These are phyloP conservation scores for Escovopsis weberi DNA, from an alignment of 2,329 filamentous ascomycete genomes.

Conservation along the genomic window DNA sequence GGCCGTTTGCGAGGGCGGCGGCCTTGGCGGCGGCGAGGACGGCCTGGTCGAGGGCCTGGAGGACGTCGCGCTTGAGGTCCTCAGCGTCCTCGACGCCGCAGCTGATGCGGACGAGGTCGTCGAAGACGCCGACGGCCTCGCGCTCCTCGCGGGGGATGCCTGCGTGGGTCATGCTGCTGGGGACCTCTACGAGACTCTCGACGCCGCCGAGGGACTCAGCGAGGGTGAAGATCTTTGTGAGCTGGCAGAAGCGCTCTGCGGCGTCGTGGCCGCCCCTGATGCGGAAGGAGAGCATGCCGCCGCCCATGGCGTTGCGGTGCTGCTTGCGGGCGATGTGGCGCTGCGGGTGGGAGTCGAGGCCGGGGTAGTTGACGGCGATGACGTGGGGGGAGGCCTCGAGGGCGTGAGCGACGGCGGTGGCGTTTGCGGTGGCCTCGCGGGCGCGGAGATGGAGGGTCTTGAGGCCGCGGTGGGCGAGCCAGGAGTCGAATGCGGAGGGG, in stretches of 20 bases:
- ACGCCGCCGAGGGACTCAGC: conserved; percentile 88
- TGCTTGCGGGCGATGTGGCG: conserved; percentile 74
- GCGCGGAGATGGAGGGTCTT: conserved; percentile 94
- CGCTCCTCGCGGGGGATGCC: conserved; percentile 84
- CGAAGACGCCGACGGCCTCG: conserved; percentile 85
- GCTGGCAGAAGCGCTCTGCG: conserved; percentile 83
- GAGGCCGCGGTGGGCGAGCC: conserved; percentile 91
- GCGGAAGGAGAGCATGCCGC: conserved; percentile 95
- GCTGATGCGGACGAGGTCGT: conserved; percentile 85
- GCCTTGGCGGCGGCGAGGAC: conserved; percentile 25
- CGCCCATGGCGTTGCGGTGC: conserved; percentile 86
- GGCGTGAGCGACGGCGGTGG: conserved; percentile 57
- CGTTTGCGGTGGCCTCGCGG: conserved; percentile 71
- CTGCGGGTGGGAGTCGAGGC: conserved; percentile 75
- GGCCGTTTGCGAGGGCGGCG: conserved; percentile 15
- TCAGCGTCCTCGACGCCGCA: conserved; percentile 86
- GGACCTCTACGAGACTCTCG: conserved; percentile 83
- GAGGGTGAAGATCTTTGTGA: conserved; percentile 79
- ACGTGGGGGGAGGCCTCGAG: conserved; percentile 72
- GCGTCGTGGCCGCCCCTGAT: conserved; percentile 75
- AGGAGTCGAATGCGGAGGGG: conserved; percentile 89
- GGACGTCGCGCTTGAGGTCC: conserved; percentile 69
- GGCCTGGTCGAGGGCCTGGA: conserved; percentile 69
- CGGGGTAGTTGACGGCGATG: conserved; percentile 88
- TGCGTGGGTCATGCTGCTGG: conserved; percentile 91